A percentile compares a stretch with the other conserved stretches of the same genome.
These are phyloP conservation scores for Entrophospora sp. DNA, from an alignment of 192 early-diverging fungal species.

Conservation along the genomic window DNA sequence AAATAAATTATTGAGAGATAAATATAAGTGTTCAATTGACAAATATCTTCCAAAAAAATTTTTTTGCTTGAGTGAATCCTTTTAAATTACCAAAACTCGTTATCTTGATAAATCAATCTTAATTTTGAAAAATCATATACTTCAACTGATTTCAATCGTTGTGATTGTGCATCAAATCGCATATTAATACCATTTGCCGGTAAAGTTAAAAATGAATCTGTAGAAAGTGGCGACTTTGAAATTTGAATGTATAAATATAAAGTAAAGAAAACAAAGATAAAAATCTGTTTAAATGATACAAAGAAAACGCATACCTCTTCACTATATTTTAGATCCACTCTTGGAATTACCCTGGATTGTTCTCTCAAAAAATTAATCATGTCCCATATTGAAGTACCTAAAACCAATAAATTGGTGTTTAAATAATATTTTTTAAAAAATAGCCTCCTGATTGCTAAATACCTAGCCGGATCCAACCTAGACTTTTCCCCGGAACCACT, in stretches of 20 bases:
- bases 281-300: neutral
- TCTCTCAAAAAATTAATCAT: constrained; percentile 45
- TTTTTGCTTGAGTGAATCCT: too few species aligned
- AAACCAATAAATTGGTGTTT: too few species aligned
- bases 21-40: neutral
- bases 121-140: constrained; percentile 50
- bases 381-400: constrained; percentile 56
- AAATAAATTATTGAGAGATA: neutral
- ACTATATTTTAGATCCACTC: constrained; percentile 55
- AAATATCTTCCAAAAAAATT: neutral
- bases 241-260: neutral
- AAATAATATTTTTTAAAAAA: neutral
- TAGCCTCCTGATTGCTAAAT: neutral
- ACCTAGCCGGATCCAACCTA: constrained; percentile 49
- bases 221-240: constrained; percentile 34
- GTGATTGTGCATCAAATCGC: constrained; percentile 46
- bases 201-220: constrained; percentile 32
- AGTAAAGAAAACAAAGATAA: neutral
- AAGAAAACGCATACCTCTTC: constrained; percentile 45
- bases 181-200: constrained; percentile 46
- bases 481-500: constrained; percentile 43
- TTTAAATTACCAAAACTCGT: constrained; percentile 44
- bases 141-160: constrained; percentile 55
- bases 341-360: constrained; percentile 38
- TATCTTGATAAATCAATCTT: constrained; percentile 44